Evolutionary conservation across 78 protist species (phyloP).

Genomic region (Dictyostelium firmibasis): DNA sequence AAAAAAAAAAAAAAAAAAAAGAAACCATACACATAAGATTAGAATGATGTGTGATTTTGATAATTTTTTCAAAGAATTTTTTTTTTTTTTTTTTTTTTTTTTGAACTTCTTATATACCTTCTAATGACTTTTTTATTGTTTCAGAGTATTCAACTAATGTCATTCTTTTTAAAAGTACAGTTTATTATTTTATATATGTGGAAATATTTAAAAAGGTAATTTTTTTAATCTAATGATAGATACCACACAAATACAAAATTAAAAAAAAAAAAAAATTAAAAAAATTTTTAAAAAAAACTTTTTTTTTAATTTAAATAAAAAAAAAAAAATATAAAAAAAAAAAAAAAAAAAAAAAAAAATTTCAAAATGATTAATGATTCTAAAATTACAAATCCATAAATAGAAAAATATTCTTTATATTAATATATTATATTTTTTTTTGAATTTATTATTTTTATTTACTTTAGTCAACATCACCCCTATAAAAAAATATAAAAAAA

Average conservation of each 20-base stretch:
- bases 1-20: not conserved
- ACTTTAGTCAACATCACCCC: too few relatives aligned
- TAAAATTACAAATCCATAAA: too few relatives aligned
- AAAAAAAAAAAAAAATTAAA: too few relatives aligned
- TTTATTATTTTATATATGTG: not conserved
- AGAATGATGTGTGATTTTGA: not conserved
- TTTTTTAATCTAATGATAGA: not conserved
- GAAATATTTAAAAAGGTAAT: not conserved
- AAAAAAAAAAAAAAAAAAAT: too few relatives aligned
- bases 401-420: too few relatives aligned
- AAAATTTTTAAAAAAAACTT: too few relatives aligned
- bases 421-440: too few relatives aligned
- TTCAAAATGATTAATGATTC: too few relatives aligned
- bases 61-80: not conserved
- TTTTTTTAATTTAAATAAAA: too few relatives aligned
- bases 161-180: not conserved
- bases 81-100: not conserved
- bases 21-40: not conserved
- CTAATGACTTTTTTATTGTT: not conserved
- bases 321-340: too few relatives aligned
- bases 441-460: too few relatives aligned
- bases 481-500: too few relatives aligned
- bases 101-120: not conserved
- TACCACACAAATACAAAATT: not conserved
- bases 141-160: conserved; percentile 15